These are phyloP conservation scores for Cladophialophora bantiana DNA, from an alignment of 2,329 filamentous ascomycete species.

Conservation along the genomic window DNA sequence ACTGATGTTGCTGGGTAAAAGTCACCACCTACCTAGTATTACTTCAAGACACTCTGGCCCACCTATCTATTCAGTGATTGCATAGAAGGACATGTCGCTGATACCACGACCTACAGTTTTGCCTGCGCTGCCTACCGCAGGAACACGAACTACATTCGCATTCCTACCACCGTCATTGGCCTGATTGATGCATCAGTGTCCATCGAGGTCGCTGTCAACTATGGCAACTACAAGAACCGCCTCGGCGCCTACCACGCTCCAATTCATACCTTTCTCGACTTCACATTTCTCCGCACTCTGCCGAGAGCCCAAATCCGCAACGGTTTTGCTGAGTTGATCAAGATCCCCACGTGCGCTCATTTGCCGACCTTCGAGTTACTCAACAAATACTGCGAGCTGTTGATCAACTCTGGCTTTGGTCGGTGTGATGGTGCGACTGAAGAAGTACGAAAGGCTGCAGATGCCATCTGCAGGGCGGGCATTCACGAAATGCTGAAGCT, in stretches of 20 bases:
- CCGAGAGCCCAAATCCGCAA: conserved; percentile 73
- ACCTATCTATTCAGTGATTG: conserved; percentile 42
- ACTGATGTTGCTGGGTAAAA: conserved; percentile 75
- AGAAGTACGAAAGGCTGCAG: conserved; percentile 67
- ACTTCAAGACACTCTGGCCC: conserved; percentile 60
- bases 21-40: conserved; percentile 50
- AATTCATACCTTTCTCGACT: conserved; percentile 75
- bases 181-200: conserved; percentile 77
- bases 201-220: conserved; percentile 81
- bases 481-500: conserved; percentile 77
- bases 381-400: conserved; percentile 71
- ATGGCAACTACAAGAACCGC: conserved; percentile 77
- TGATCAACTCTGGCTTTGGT: conserved; percentile 71
- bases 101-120: conserved; percentile 56
- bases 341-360: conserved; percentile 75
- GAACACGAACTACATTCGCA: conserved; percentile 75
- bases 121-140: conserved; percentile 75
- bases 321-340: conserved; percentile 77
- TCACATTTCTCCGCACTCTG: conserved; percentile 72
- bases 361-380: conserved; percentile 70
- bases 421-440: conserved; percentile 62
- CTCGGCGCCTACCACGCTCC: conserved; percentile 77
- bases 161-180: conserved; percentile 77
- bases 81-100: conserved; percentile 39
- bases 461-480: conserved; percentile 71